A percentile compares a stretch with the other conserved stretches of the same genome.
Evolutionary conservation across 208 protist genomes (phyloP).

Genomic region (Crithidia sp.): DNA sequence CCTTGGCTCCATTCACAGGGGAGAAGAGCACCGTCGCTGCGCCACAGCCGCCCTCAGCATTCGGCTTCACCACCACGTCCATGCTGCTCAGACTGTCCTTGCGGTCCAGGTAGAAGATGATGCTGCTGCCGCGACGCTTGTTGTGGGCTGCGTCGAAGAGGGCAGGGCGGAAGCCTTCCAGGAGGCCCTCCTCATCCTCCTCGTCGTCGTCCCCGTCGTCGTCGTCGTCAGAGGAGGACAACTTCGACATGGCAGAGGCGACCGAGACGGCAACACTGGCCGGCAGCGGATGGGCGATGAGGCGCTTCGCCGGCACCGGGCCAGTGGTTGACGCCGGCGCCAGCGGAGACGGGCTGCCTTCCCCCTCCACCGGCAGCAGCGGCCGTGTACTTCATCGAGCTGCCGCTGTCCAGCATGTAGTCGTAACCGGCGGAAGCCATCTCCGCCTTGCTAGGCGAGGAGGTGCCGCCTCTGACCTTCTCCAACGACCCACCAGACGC

Average conservation of each 20-base stretch:
- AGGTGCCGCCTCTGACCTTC: too few species aligned
- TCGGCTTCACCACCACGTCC: constrained; percentile 25
- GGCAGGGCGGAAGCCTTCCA: constrained; percentile 50
- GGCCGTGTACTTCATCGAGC: not conserved
- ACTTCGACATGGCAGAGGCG: not conserved
- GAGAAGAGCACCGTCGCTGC: not conserved
- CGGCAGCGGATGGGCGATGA: not conserved
- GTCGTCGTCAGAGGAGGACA: constrained; percentile 14
- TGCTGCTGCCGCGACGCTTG: constrained; percentile 28
- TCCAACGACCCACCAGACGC: not conserved
- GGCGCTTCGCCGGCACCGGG: constrained; percentile 5
- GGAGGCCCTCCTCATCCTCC: constrained; percentile 35
- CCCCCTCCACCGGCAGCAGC: not conserved
- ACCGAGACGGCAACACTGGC: not conserved
- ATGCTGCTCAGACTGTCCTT: constrained; percentile 42
- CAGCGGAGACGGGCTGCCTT: not conserved
- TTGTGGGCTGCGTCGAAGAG: constrained; percentile 38
- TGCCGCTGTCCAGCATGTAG: constrained; percentile 4
- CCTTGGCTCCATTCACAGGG: not conserved
- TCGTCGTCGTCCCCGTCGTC: constrained; percentile 23
- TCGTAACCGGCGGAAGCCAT: not conserved
- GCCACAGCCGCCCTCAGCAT: not conserved
- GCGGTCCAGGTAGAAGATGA: constrained; percentile 45
- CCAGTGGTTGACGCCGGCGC: not conserved
- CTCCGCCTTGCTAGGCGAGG: not conserved